phyloP scores from a whole-genome alignment of 805 yeast species.

The Ogataea kodamae region DNA sequence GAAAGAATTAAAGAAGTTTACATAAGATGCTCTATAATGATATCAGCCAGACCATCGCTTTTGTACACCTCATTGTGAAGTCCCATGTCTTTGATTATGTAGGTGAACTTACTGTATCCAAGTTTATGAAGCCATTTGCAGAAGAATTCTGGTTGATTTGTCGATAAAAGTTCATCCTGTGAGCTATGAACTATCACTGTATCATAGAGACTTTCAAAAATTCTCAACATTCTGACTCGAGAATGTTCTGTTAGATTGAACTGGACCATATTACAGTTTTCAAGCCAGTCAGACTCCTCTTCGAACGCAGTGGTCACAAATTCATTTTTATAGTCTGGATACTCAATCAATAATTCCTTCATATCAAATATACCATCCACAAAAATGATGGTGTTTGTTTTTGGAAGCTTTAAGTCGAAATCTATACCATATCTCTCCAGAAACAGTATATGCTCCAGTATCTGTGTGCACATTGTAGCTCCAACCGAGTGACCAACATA shows the following conservation, averaged over 20 bases:
- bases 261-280: conserved; percentile 19
- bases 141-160: conserved; percentile 47
- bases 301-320: conserved; percentile 61
- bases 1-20: conserved; percentile 9
- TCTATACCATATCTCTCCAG: conserved; percentile 6
- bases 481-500: conserved; percentile 82
- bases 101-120: conserved; percentile 14
- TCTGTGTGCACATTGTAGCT: conserved; percentile 59
- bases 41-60: conserved; percentile 32
- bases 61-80: conserved; percentile 62
- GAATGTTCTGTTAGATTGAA: conserved; percentile 4
- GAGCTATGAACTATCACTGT: conserved; percentile 55
- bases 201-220: conserved; percentile 12
- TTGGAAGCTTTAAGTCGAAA: conserved; percentile 16
- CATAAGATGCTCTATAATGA: conserved; percentile 10
- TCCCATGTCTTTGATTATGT: conserved; percentile 45
- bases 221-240: conserved; percentile 1
- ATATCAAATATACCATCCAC: conserved; percentile 73
- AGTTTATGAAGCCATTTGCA: conserved; percentile 30
- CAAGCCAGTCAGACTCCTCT: conserved; percentile 14
- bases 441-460: conserved; percentile 31
- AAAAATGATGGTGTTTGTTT: conserved; percentile 33
- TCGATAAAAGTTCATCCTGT: conserved; percentile 59
- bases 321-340: conserved; percentile 47
- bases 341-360: conserved; percentile 48